Conservation (phyloP, 1,284 basidiomycete genomes). For the Leccinum pachyderme region DNA sequence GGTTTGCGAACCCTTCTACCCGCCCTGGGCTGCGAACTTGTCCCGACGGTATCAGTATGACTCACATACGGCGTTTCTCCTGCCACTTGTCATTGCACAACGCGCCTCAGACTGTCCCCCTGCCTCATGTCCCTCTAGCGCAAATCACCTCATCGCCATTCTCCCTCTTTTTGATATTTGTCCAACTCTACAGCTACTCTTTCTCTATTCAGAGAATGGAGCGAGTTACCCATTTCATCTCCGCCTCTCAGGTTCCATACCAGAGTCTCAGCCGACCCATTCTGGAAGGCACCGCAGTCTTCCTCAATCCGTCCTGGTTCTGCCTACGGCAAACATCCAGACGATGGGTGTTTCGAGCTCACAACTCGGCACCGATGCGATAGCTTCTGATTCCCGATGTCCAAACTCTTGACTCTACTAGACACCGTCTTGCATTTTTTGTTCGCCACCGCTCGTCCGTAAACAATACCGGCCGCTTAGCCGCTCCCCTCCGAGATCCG, state of each 20-base stretch:
- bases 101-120: constrained; percentile 1
- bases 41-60: constrained; percentile 21
- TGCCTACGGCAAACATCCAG: constrained; percentile 25
- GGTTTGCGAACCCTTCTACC: constrained; percentile 8
- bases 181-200: constrained; percentile 1
- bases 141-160: constrained; percentile 21
- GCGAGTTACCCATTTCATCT: constrained; percentile 27
- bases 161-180: constrained; percentile 11
- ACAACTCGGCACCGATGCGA: constrained; percentile 24
- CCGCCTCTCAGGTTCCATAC: constrained; percentile 19
- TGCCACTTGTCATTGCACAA: constrained; percentile 3
- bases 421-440: background rate
- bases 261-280: constrained; percentile 7
- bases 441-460: background rate
- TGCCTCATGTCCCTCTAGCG: constrained; percentile 21
- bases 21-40: constrained; percentile 2
- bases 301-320: constrained; percentile 28
- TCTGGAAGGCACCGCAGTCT: constrained; percentile 19
- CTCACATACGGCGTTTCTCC: constrained; percentile 10
- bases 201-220: constrained; percentile 21
- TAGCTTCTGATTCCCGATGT: constrained; percentile 16
- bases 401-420: background rate
- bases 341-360: constrained; percentile 3
- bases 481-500: background rate
- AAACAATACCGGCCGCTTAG: background rate